Percentiles rank a stretch among this genome's conserved stretches.
These are phyloP conservation scores for Colletotrichum tanaceti DNA, from an alignment of 2,329 filamentous ascomycete genomes.

Conservation along the genomic window DNA sequence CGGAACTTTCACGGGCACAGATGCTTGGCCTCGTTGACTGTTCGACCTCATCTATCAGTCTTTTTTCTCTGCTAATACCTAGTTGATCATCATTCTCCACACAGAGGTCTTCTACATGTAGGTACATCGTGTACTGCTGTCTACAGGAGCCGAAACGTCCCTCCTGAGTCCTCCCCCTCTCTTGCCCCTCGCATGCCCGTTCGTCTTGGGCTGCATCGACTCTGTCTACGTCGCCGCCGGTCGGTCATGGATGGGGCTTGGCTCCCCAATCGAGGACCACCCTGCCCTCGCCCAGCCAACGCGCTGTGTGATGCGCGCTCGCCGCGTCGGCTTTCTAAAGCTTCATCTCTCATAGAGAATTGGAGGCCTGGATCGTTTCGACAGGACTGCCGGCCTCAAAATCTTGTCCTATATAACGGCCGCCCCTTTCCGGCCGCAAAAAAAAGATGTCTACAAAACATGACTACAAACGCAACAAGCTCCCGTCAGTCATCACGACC, in stretches of 20 bases:
- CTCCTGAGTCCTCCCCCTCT: neutral
- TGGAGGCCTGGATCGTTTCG: slow-evolving; percentile 7
- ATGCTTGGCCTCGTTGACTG: neutral
- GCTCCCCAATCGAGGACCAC: neutral
- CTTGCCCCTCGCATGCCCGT: neutral
- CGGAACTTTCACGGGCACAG: neutral
- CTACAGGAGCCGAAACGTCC: neutral
- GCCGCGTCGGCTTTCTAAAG: slow-evolving; percentile 32
- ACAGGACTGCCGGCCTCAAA: neutral
- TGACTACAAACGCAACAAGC: neutral
- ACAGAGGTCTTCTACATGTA: too few relatives aligned
- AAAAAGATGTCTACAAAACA: too few relatives aligned
- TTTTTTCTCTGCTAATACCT: neutral
- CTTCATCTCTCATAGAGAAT: slow-evolving; percentile 12
- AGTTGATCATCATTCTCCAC: neutral
- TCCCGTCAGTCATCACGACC: neutral
- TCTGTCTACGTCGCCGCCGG: neutral
- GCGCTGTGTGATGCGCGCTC: slow-evolving; percentile 19
- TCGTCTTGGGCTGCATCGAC: slow-evolving; percentile 5
- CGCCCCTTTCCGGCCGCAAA: neutral
- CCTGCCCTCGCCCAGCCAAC: slow-evolving; percentile 8
- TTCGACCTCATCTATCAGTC: neutral
- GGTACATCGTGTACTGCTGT: neutral
- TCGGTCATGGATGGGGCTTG: neutral
- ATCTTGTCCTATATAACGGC: neutral